A percentile compares a stretch with the other conserved stretches of the same genome.
phyloP scores from a whole-genome alignment of 2,329 filamentous ascomycete species.

The Nannizzia gypsea region DNA sequence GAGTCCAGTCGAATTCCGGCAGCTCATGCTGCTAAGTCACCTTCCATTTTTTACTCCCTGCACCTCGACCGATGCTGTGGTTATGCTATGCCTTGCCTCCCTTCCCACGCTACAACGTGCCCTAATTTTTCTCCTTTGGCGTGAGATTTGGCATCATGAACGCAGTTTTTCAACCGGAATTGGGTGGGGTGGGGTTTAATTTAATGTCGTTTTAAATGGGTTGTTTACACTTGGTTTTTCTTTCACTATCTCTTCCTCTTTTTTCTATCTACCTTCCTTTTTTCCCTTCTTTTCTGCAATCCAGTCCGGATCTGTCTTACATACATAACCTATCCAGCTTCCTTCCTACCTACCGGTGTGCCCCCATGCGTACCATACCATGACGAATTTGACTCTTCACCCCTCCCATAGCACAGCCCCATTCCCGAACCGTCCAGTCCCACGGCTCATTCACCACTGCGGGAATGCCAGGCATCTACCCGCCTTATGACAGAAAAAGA shows the following conservation, averaged over 20 bases:
- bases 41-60: constrained; percentile 5
- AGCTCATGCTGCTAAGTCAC: constrained; percentile 75
- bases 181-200: neutral
- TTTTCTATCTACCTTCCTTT: constrained; percentile 12
- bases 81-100: constrained; percentile 6
- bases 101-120: constrained; percentile 14
- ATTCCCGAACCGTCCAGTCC: neutral
- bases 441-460: neutral
- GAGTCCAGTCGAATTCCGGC: constrained; percentile 75
- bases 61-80: neutral
- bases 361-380: neutral
- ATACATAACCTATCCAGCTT: constrained; percentile 8
- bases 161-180: constrained; percentile 6
- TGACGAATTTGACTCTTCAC: neutral
- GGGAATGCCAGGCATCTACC: neutral
- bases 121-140: constrained; percentile 12
- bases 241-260: constrained; percentile 1
- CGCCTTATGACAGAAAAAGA: neutral
- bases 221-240: constrained; percentile 6
- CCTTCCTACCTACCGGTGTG: neutral
- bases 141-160: constrained; percentile 14
- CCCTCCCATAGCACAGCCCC: neutral
- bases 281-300: constrained; percentile 9
- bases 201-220: constrained; percentile 8
- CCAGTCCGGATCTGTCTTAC: constrained; percentile 1